Base-by-base conservation (phyloP, 352 stramenopile species). In the Thraustochytrium sp. region DNA sequence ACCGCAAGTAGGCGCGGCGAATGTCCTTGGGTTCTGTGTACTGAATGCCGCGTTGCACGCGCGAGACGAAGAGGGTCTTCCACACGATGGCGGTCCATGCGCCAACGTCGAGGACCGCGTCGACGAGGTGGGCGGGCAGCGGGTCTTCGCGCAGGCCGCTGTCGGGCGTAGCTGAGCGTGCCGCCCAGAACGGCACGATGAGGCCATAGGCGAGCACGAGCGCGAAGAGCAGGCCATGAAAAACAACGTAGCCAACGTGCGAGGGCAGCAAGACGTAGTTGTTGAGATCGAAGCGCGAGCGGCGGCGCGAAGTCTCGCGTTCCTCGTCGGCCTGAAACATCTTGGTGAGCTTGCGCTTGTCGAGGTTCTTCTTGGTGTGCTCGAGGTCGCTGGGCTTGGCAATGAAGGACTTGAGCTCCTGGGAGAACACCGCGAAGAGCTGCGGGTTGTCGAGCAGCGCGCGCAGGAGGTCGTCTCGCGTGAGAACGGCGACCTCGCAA, bases 271-370 rank as follows among this genome's bases (percentile, higher is more conserved):
- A 5, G 37, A 82, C 38, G 56, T 82, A 82, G 37, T 34, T 18
- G 54, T 82, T 4, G 53, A 82, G 74, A 29, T 31, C 2, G 31
- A 72, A 72, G 0, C 51, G 8, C 31, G 9, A 53, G 51, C 18
- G 62, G 16, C 49, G 37, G 36, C 4, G 8, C 16, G 11, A 26
- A 16, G 13, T 46, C 18, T 73, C 36, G 8, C 3, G 1, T n/a
- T 44, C 26, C 51, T 76, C 38, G 18, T 8, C 29, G 31, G 26
- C 4, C 31, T 82, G 74, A 13, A 82, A 55, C 74, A 82, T 82
- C 29, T 82, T 82, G 51, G 42, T 82, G 18, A 82, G 53, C 40
- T 82, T 82, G 34, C 40, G 26, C 37, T 82, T 82, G 56, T 82
- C 56, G 53, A 82, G 74, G 36, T 82, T 82, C 53, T 73, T 82